Conservation (phyloP, 352 stramenopile genomes). For the Phytophthora vignae region DNA sequence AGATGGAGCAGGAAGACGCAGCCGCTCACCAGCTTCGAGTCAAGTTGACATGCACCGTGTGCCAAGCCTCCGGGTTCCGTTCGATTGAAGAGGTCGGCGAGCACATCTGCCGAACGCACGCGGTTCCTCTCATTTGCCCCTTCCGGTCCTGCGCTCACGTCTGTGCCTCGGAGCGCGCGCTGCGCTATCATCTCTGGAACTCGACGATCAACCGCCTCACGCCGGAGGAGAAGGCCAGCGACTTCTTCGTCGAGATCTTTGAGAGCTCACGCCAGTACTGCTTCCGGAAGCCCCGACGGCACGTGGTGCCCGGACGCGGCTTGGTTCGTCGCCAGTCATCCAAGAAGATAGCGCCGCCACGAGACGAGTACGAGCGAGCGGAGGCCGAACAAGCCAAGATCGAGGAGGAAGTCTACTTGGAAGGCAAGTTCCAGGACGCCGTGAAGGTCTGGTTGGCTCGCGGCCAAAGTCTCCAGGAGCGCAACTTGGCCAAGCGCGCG, state of each 20-base stretch:
- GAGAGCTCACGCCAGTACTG: conserved; percentile 80
- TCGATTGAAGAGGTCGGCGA: conserved; percentile 49
- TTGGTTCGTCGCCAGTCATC: conserved; percentile 12
- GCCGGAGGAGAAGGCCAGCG: conserved; percentile 59
- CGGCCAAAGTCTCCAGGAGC: conserved; percentile 50
- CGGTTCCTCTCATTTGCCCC: conserved; percentile 76
- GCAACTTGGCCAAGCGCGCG: conserved; percentile 42
- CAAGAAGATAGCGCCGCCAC: conserved; percentile 8
- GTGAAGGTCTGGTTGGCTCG: conserved; percentile 50
- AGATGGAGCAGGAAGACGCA: conserved; percentile 59
- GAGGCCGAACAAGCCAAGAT: conserved; percentile 34
- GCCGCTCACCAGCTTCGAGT: conserved; percentile 27
- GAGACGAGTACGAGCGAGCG: conserved; percentile 33
- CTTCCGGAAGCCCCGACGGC: conserved; percentile 69
- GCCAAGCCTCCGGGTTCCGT: conserved; percentile 34
- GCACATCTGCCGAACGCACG: conserved; percentile 65
- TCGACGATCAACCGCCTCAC: conserved; percentile 67
- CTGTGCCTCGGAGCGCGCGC: conserved; percentile 68
- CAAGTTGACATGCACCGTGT: conserved; percentile 68
- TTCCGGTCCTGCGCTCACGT: conserved; percentile 74
- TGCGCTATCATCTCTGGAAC: conserved; percentile 83
- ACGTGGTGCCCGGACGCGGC: conserved; percentile 38
- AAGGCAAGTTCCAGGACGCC: conserved; percentile 70
- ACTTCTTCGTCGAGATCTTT: conserved; percentile 81
- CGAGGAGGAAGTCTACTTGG: conserved; percentile 72